A percentile compares a stretch with the other conserved stretches of the same genome.
Conservation (phyloP, 2,329 filamentous ascomycete species). For the Cercospora sp. region DNA sequence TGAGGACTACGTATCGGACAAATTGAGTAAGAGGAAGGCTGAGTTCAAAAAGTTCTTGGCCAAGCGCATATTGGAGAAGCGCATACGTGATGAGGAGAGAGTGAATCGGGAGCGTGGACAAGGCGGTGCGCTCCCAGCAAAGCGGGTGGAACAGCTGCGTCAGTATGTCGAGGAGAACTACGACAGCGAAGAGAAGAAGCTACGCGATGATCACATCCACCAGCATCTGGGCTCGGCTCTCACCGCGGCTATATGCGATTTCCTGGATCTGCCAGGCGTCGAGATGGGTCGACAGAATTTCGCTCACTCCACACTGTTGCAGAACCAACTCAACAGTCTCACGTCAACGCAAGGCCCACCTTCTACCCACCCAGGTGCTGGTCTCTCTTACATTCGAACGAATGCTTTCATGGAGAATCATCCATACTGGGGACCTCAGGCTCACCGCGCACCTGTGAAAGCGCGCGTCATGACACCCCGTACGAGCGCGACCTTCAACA, state of each 20-base stretch:
- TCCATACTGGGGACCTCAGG: slow-evolving; percentile 61
- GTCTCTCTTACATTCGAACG: slow-evolving; percentile 62
- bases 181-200: slow-evolving; percentile 37
- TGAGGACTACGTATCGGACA: slow-evolving; percentile 47
- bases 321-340: slow-evolving; percentile 29
- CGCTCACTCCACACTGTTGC: slow-evolving; percentile 11
- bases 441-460: slow-evolving; percentile 53
- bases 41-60: slow-evolving; percentile 38
- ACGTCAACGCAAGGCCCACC: slow-evolving; percentile 50
- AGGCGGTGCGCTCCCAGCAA: slow-evolving; percentile 14
- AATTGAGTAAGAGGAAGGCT: slow-evolving; percentile 41
- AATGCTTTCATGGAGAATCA: slow-evolving; percentile 60
- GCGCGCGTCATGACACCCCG: slow-evolving; percentile 58
- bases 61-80: slow-evolving; percentile 27
- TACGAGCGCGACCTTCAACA: slow-evolving; percentile 41
- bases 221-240: slow-evolving; percentile 53
- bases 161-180: slow-evolving; percentile 32
- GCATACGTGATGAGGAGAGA: slow-evolving; percentile 28
- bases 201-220: slow-evolving; percentile 52
- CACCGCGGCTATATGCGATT: slow-evolving; percentile 54
- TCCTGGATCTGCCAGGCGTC: slow-evolving; percentile 53
- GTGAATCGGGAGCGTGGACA: slow-evolving; percentile 24
- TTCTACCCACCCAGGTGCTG: slow-evolving; percentile 65
- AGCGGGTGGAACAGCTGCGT: slow-evolving; percentile 20
- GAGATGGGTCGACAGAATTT: slow-evolving; percentile 11